phyloP scores from a whole-genome alignment of 2,329 filamentous ascomycete species.

The Scytalidium lignicola region DNA sequence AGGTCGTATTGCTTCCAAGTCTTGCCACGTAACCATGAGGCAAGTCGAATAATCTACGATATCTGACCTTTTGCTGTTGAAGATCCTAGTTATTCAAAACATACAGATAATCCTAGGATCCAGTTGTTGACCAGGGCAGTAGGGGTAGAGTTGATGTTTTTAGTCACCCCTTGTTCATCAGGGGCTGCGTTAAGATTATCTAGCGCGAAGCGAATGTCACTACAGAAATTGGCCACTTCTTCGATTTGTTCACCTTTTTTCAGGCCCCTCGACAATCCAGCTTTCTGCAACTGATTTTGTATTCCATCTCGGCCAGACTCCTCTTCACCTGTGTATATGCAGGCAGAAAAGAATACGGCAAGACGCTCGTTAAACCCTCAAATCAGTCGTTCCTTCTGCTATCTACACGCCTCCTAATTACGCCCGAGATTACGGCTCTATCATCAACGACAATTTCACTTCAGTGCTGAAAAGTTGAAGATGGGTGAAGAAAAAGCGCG shows the following conservation, averaged over 20 bases:
- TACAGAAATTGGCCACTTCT: background rate
- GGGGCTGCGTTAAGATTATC: background rate
- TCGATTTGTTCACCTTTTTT: background rate
- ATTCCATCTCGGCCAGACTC: background rate
- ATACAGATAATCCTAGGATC: background rate
- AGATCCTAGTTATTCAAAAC: background rate
- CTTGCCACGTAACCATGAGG: background rate
- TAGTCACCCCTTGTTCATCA: background rate
- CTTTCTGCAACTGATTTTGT: background rate
- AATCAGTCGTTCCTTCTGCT: background rate
- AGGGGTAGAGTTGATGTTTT: background rate
- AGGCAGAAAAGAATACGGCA: background rate
- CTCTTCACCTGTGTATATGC: background rate
- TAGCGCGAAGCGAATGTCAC: background rate
- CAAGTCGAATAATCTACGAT: background rate
- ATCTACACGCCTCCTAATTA: slow-evolving; percentile 7
- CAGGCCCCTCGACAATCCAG: background rate
- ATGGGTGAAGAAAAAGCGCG: slow-evolving; percentile 80
- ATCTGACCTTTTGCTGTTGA: background rate
- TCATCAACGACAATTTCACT: slow-evolving; percentile 14
- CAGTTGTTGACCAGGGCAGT: background rate
- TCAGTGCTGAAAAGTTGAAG: slow-evolving; percentile 27
- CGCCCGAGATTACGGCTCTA: slow-evolving; percentile 11
- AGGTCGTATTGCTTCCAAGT: background rate
- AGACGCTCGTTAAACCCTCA: background rate